Percentiles rank a stretch among this genome's conserved stretches.
These are phyloP conservation scores for Penicillium sp. DNA, from an alignment of 2,329 filamentous ascomycete species.

Conservation along the genomic window DNA sequence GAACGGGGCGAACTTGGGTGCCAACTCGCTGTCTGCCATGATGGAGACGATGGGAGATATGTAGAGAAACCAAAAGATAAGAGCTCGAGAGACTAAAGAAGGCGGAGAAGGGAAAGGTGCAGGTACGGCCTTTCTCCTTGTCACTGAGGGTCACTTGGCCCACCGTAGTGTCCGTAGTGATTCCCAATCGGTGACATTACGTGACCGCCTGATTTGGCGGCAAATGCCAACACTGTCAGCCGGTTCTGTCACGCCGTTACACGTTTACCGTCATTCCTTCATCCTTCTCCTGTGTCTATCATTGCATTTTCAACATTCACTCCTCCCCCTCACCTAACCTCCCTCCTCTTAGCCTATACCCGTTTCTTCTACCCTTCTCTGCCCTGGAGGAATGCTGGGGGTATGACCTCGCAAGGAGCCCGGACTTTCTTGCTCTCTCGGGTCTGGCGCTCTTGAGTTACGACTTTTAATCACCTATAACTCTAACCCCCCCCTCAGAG, in stretches of 20 bases:
- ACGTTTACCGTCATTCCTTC: conserved; percentile 18
- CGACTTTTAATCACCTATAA: conserved; percentile 21
- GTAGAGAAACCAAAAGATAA: conserved; percentile 1
- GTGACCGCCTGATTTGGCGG: conserved; percentile 8
- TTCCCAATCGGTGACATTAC: conserved; percentile 15
- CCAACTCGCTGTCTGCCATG: conserved; percentile 47
- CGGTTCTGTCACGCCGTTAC: conserved; percentile 10
- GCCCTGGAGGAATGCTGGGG: conserved; percentile 35
- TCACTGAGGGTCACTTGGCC: conserved; percentile 22
- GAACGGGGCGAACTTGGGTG: conserved; percentile 63
- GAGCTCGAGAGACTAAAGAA: conserved; percentile 7
- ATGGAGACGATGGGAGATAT: conserved; percentile 19
- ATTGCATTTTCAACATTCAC: conserved; percentile 19
- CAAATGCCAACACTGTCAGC: neutral
- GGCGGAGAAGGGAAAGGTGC: conserved; percentile 4
- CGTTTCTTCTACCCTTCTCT: conserved; percentile 1
- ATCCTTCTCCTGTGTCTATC: conserved; percentile 23
- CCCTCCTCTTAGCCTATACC: conserved; percentile 6
- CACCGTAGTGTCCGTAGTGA: too few species aligned
- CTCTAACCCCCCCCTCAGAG: conserved; percentile 11
- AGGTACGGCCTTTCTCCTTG: conserved; percentile 10
- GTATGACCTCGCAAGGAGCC: conserved; percentile 38
- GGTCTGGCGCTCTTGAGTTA: conserved; percentile 35
- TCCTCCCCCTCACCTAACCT: conserved; percentile 12
- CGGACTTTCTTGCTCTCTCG: conserved; percentile 39